Evolutionary conservation across 2,329 filamentous ascomycete genomes (phyloP).

Genomic region (Plectosphaerella sp.): DNA sequence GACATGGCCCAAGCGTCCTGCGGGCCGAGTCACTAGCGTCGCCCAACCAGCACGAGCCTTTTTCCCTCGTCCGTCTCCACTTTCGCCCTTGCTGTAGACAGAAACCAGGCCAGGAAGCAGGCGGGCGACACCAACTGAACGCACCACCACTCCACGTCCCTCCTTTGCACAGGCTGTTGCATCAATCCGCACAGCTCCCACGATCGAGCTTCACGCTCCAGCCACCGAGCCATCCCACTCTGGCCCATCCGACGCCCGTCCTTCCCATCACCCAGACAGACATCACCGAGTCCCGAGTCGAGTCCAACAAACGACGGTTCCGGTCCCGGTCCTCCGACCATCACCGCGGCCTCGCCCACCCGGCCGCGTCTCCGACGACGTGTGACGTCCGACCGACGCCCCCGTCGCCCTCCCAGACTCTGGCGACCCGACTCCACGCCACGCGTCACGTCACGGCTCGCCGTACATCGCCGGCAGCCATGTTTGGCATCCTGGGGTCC

Average conservation of each 20-base stretch:
- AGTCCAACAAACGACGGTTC: not conserved
- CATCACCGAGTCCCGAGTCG: conserved; percentile 6
- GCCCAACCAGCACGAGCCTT: not conserved
- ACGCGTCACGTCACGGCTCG: not conserved
- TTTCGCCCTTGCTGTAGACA: too few relatives aligned
- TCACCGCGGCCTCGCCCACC: conserved; percentile 8
- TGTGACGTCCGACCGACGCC: too few relatives aligned
- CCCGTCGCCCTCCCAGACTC: conserved; percentile 6
- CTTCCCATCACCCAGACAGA: not conserved
- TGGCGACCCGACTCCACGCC: conserved; percentile 4
- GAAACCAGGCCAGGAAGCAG: not conserved
- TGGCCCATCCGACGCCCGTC: too few relatives aligned
- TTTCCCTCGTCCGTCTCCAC: too few relatives aligned
- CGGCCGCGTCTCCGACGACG: conserved; percentile 17
- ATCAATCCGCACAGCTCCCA: conserved; percentile 13
- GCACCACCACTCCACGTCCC: not conserved
- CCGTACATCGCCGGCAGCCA: conserved; percentile 9
- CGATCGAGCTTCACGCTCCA: not conserved
- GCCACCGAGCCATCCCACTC: not conserved
- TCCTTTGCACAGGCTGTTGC: conserved; percentile 13
- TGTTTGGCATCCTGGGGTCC: conserved; percentile 40
- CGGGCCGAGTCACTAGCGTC: not conserved
- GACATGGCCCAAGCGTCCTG: not conserved
- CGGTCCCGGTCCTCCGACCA: conserved; percentile 5
- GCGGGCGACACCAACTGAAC: not conserved